Percentiles rank a stretch among this genome's conserved stretches.
These are phyloP conservation scores for Suillus spraguei DNA, from an alignment of 768 basidiomycete species.

Conservation along the genomic window DNA sequence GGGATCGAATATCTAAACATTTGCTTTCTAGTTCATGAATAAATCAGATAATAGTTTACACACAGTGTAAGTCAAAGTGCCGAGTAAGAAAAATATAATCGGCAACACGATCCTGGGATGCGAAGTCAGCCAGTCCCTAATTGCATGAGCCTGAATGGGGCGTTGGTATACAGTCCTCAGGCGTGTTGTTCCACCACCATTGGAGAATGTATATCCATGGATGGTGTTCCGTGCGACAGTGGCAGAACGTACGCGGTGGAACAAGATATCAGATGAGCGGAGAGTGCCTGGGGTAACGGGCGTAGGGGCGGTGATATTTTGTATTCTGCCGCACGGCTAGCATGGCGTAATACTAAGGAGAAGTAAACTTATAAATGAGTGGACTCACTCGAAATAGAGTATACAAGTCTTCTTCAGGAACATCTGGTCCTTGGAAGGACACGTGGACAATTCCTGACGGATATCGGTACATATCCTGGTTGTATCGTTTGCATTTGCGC, in stretches of 20 bases:
- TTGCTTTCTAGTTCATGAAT: constrained; percentile 1
- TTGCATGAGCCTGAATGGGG: constrained; percentile 63
- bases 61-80: constrained; percentile 87
- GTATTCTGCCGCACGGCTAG: constrained; percentile 83
- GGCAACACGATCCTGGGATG: constrained; percentile 89
- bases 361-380: constrained; percentile 1
- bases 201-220: constrained; percentile 55
- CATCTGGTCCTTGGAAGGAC: constrained; percentile 88
- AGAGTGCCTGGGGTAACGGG: constrained; percentile 66
- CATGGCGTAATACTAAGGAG: not conserved
- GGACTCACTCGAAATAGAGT: constrained; percentile 69
- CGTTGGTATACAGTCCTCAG: constrained; percentile 61
- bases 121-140: constrained; percentile 80
- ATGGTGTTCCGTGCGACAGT: constrained; percentile 82
- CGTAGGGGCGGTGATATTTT: constrained; percentile 60
- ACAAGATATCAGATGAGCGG: constrained; percentile 68
- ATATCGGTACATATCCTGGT: constrained; percentile 83
- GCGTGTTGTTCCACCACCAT: constrained; percentile 37
- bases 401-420: constrained; percentile 80
- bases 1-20: constrained; percentile 85
- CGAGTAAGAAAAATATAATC: constrained; percentile 83
- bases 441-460: constrained; percentile 73
- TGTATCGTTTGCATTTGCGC: constrained; percentile 5
- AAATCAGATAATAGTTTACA: constrained; percentile 23
- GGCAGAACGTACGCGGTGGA: constrained; percentile 64